These are phyloP conservation scores for Glycyrrhiza uralensis DNA, from an alignment of 306 rosid genomes.

Conservation along the genomic window DNA sequence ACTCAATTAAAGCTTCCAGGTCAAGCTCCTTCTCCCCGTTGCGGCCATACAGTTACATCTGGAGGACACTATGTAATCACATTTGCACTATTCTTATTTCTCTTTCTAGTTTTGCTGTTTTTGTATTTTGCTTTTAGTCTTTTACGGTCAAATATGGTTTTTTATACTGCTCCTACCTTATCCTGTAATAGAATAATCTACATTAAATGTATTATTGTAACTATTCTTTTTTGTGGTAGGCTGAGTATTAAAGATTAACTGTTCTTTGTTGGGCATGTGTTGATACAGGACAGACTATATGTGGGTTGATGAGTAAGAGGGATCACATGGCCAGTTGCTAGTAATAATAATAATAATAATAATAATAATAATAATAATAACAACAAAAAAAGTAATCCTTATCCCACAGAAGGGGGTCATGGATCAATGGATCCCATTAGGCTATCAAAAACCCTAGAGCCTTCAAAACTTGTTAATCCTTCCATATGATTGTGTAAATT, in stretches of 20 bases:
- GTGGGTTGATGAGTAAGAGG: not conserved
- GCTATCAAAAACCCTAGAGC: not conserved
- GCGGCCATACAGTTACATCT: conserved; percentile 86
- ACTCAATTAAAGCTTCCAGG: conserved; percentile 98
- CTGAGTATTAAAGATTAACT: not conserved
- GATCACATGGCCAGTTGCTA: not conserved
- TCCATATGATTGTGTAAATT: not conserved
- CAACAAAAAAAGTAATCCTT: not conserved
- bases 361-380: not conserved
- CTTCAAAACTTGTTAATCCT: not conserved
- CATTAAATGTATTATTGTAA: not conserved
- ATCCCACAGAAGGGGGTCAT: not conserved
- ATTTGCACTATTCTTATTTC: conserved; percentile 10
- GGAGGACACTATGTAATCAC: conserved; percentile 82
- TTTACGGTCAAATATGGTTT: conserved; percentile 12
- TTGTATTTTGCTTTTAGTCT: not conserved
- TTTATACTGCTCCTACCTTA: not conserved
- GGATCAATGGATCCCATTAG: not conserved
- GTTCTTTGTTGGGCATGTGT: not conserved
- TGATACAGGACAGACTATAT: not conserved
- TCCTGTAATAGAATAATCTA: not conserved
- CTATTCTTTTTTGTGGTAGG: not conserved
- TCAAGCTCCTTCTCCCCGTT: conserved; percentile 91
- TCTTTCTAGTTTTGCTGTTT: conserved; percentile 12
- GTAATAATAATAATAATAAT: too few relatives aligned